These are phyloP conservation scores for Prinsepia uniflora DNA, from an alignment of 306 rosid species.

Conservation along the genomic window DNA sequence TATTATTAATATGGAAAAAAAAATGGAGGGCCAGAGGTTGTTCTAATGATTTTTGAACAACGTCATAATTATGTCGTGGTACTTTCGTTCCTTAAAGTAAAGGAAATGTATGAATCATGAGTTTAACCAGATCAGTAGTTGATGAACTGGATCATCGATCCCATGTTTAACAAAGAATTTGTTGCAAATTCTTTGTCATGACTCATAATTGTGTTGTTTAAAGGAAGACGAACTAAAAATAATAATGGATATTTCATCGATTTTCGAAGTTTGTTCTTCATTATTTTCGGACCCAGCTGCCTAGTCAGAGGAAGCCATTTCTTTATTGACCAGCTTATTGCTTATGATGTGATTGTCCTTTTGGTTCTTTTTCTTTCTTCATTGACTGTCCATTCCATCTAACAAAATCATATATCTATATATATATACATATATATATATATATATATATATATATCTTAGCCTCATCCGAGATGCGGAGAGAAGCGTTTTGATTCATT, in stretches of 20 bases:
- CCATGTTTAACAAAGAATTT: constrained; percentile 6
- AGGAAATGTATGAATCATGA: constrained; percentile 28
- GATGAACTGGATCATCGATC: background rate
- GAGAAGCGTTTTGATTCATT: too few species aligned
- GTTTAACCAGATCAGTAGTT: background rate
- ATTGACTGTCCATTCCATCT: too few species aligned
- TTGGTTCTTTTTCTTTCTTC: too few species aligned
- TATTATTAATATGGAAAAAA: background rate
- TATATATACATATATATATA: too few species aligned
- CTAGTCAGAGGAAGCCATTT: too few species aligned
- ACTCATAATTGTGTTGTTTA: constrained; percentile 20
- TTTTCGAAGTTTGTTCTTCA: background rate
- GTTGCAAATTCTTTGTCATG: constrained; percentile 8
- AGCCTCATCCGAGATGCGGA: too few species aligned
- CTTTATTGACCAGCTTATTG: too few species aligned
- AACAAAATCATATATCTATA: too few species aligned
- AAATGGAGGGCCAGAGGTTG: constrained; percentile 17
- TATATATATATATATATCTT: too few species aligned
- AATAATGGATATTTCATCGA: background rate
- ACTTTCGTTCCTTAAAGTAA: constrained; percentile 29
- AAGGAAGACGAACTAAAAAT: too few species aligned
- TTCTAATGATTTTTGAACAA: constrained; percentile 31
- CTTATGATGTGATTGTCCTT: too few species aligned
- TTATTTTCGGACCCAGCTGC: background rate
- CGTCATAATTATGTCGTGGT: constrained; percentile 39